Evolutionary conservation across 208 protist species (phyloP).

Genomic region (Trypanosoma theileri): DNA sequence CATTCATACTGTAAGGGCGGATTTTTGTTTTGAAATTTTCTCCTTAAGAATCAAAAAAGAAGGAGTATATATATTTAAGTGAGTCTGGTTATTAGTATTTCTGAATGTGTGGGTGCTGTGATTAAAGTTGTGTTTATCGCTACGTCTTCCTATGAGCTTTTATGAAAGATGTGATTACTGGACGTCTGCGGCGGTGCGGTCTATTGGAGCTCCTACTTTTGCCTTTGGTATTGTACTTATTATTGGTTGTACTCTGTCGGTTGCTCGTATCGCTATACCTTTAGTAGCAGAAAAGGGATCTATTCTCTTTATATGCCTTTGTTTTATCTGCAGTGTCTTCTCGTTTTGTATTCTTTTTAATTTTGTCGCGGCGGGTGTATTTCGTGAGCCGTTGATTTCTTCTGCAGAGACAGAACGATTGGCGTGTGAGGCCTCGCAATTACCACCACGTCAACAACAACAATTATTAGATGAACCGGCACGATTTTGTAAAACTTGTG

Average conservation of each 20-base stretch:
- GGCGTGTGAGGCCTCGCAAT: slow-evolving; percentile 29
- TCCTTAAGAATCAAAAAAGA: too few relatives aligned
- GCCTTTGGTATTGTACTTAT: slow-evolving; percentile 50
- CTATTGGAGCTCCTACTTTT: slow-evolving; percentile 16
- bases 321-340: slow-evolving; percentile 32
- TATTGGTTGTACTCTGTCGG: slow-evolving; percentile 44
- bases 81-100: not conserved
- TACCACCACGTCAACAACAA: slow-evolving; percentile 33
- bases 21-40: too few relatives aligned
- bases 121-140: not conserved
- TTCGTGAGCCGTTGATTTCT: slow-evolving; percentile 26
- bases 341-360: slow-evolving; percentile 76
- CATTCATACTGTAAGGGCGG: too few relatives aligned
- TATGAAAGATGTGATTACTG: not conserved
- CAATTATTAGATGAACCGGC: slow-evolving; percentile 56
- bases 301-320: slow-evolving; percentile 35
- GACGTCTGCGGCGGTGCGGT: slow-evolving; percentile 7
- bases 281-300: slow-evolving; percentile 35
- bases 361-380: slow-evolving; percentile 51
- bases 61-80: slow-evolving; percentile 2
- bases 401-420: slow-evolving; percentile 46
- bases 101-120: not conserved
- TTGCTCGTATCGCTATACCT: slow-evolving; percentile 50
- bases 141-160: not conserved
- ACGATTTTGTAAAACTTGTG: slow-evolving; percentile 64